Evolutionary conservation across 306 rosid genomes (phyloP).

Genomic region (Ormosia semicastrata): DNA sequence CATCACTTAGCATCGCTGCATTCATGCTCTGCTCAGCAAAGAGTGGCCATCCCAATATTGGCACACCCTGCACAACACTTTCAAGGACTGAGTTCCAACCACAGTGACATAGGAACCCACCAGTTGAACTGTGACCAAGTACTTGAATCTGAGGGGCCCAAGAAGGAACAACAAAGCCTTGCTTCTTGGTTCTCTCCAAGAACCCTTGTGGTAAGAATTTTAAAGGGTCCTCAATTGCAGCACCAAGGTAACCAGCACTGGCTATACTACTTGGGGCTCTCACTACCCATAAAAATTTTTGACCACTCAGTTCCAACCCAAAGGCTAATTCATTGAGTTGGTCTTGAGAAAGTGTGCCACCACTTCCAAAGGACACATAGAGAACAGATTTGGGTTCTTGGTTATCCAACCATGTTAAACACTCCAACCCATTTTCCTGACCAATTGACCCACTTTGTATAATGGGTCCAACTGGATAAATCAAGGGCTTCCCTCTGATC

Average conservation of each 20-base stretch:
- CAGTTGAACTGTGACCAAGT: slow-evolving; percentile 26
- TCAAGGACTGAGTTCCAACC: slow-evolving; percentile 41
- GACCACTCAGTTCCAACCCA: slow-evolving; percentile 32
- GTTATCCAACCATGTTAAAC: slow-evolving; percentile 29
- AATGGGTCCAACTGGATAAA: slow-evolving; percentile 44
- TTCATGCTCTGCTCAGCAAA: slow-evolving; percentile 35
- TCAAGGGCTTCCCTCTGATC: neutral
- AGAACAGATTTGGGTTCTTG: slow-evolving; percentile 34
- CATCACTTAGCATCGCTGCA: slow-evolving; percentile 15
- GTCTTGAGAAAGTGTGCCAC: slow-evolving; percentile 32
- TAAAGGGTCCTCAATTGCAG: slow-evolving; percentile 15
- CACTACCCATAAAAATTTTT: slow-evolving; percentile 33
- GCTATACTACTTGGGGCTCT: slow-evolving; percentile 20
- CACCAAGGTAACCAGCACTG: neutral
- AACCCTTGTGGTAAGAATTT: slow-evolving; percentile 21
- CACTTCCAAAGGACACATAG: slow-evolving; percentile 40
- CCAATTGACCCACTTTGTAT: slow-evolving; percentile 13
- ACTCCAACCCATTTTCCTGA: neutral
- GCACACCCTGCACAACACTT: slow-evolving; percentile 24
- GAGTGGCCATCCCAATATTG: slow-evolving; percentile 36
- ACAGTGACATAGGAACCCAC: slow-evolving; percentile 35
- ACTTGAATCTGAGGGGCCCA: slow-evolving; percentile 36
- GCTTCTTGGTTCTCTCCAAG: slow-evolving; percentile 28
- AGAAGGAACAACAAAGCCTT: slow-evolving; percentile 25
- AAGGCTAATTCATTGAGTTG: slow-evolving; percentile 33